Percentiles rank a stretch among this genome's conserved stretches.
Conservation (phyloP, 2,329 filamentous ascomycete genomes). For the Exophiala alcalophila region DNA sequence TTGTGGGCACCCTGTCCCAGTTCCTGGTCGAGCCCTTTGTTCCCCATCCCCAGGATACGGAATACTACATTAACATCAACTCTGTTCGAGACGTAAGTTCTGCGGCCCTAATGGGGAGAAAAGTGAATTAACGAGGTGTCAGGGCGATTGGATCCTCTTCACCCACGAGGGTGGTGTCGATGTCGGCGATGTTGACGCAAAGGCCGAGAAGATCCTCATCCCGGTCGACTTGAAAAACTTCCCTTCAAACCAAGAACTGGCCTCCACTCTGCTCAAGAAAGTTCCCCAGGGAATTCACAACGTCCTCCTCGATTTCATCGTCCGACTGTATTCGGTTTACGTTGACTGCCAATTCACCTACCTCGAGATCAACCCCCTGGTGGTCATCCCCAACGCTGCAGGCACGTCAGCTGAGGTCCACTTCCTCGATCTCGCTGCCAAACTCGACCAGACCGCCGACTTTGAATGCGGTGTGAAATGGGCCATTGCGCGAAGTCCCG, state of each 20-base stretch:
- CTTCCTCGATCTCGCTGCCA: slow-evolving; percentile 98
- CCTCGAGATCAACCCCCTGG: slow-evolving; percentile 98
- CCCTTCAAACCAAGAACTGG: slow-evolving; percentile 94
- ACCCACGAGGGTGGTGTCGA: slow-evolving; percentile 99
- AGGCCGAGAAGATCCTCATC: slow-evolving; percentile 97
- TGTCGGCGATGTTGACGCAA: slow-evolving; percentile 97
- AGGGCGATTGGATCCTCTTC: slow-evolving; percentile 99
- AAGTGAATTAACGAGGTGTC: too few relatives aligned
- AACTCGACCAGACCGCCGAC: slow-evolving; percentile 98
- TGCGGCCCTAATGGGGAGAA: slow-evolving; percentile 10
- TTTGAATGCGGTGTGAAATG: slow-evolving; percentile 99
- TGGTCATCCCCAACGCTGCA: slow-evolving; percentile 92
- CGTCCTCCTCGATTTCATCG: slow-evolving; percentile 98
- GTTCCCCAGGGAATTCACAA: slow-evolving; percentile 95
- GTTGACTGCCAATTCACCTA: slow-evolving; percentile 99
- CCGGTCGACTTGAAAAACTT: slow-evolving; percentile 93
- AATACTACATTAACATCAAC: slow-evolving; percentile 99
- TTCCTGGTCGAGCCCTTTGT: slow-evolving; percentile 99
- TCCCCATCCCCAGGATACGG: slow-evolving; percentile 88
- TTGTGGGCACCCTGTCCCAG: slow-evolving; percentile 81
- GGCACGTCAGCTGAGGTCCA: slow-evolving; percentile 90
- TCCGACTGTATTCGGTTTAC: slow-evolving; percentile 95
- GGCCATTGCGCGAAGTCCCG: slow-evolving; percentile 89
- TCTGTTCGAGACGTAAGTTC: slow-evolving; percentile 94
- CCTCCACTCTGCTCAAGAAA: slow-evolving; percentile 78